phyloP scores from a whole-genome alignment of 805 yeast species.

The Ogataea siamensis region DNA sequence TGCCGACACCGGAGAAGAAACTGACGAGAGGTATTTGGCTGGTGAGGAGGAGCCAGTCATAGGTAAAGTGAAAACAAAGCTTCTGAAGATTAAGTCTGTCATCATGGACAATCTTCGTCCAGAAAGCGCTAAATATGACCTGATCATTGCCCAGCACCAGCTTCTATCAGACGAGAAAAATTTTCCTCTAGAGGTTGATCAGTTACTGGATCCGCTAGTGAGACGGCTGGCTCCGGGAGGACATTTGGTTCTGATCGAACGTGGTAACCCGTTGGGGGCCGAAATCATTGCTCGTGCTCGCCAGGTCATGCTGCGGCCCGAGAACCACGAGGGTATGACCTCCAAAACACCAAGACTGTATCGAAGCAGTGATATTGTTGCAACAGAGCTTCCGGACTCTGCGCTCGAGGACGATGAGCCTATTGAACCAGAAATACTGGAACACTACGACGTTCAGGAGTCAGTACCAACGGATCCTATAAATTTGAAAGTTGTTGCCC shows the following conservation, averaged over 20 bases:
- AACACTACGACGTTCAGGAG: constrained; percentile 24
- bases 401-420: constrained; percentile 28
- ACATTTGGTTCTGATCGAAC: constrained; percentile 71
- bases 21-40: constrained; percentile 6
- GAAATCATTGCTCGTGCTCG: constrained; percentile 89
- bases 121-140: constrained; percentile 57
- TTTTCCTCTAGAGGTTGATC: constrained; percentile 75
- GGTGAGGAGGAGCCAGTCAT: constrained; percentile 35
- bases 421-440: constrained; percentile 28
- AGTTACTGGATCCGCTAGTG: constrained; percentile 56
- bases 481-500: constrained; percentile 73
- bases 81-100: constrained; percentile 52
- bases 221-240: constrained; percentile 74
- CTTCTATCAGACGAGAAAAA: constrained; percentile 55
- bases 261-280: constrained; percentile 88
- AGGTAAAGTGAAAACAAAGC: constrained; percentile 56
- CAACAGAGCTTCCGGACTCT: constrained; percentile 26
- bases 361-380: constrained; percentile 44
- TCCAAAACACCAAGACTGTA: constrained; percentile 73
- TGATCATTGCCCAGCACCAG: constrained; percentile 82
- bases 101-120: constrained; percentile 53
- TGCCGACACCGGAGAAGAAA: constrained; percentile 8
- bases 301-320: constrained; percentile 87
- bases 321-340: constrained; percentile 48
- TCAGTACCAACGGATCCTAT: constrained; percentile 26